A percentile compares a stretch with the other conserved stretches of the same genome.
phyloP scores from a whole-genome alignment of 805 yeast genomes.

The Cyberlindnera nakhonratchasimensis region DNA sequence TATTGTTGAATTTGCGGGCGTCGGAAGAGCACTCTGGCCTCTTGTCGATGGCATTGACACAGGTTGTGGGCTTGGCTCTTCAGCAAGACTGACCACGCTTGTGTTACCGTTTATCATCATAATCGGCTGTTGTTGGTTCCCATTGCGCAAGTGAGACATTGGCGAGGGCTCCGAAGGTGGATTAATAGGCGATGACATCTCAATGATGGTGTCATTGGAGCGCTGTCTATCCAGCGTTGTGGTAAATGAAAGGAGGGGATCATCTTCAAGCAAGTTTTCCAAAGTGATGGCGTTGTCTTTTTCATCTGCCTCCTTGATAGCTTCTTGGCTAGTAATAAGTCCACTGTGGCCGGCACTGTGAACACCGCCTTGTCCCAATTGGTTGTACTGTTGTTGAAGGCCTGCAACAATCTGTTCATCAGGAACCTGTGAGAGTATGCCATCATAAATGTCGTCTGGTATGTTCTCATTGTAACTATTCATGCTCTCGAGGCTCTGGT shows the following conservation, averaged over 20 bases:
- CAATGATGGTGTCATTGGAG: conserved; percentile 29
- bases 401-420: conserved; percentile 23
- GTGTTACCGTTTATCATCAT: conserved; percentile 6
- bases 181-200: conserved; percentile 20
- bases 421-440: conserved; percentile 16
- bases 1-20: conserved; percentile 17
- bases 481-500: conserved; percentile 9
- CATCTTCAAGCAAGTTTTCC: conserved; percentile 27
- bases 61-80: conserved; percentile 3
- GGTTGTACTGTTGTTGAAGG: conserved; percentile 15
- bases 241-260: conserved; percentile 27
- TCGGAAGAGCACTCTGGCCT: conserved; percentile 9
- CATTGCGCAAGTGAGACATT: conserved; percentile 1
- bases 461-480: conserved; percentile 7
- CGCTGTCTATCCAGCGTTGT: conserved; percentile 27
- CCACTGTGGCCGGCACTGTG: conserved; percentile 13
- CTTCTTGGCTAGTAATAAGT: not conserved
- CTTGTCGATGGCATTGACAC: not conserved
- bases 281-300: conserved; percentile 19
- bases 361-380: conserved; percentile 3
- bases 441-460: conserved; percentile 17
- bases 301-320: not conserved
- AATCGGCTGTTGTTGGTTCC: not conserved
- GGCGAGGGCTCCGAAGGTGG: conserved; percentile 12
- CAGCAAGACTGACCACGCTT: conserved; percentile 9